These are phyloP conservation scores for Udeniomyces megalosporus DNA, from an alignment of 768 basidiomycete genomes.

Conservation along the genomic window DNA sequence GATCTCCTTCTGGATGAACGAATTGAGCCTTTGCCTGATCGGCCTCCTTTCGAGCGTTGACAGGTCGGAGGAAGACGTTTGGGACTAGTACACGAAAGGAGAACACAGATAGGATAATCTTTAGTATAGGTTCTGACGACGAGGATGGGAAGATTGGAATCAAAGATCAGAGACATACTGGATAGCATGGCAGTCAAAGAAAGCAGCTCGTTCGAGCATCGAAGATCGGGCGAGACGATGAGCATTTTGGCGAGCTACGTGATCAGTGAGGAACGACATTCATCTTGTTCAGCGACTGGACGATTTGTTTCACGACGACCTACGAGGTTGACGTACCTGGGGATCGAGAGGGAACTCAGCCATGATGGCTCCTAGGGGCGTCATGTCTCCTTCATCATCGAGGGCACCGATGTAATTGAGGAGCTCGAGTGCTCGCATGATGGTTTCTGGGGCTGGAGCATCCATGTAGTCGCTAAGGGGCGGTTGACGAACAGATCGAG, in stretches of 20 bases:
- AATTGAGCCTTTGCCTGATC: constrained; percentile 79
- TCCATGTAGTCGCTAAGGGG: constrained; percentile 39
- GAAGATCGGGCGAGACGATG: constrained; percentile 84
- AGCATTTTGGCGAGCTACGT: constrained; percentile 78
- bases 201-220: constrained; percentile 87
- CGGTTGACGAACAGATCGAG: background rate
- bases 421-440: constrained; percentile 90
- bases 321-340: constrained; percentile 52
- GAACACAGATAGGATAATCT: background rate
- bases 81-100: constrained; percentile 41
- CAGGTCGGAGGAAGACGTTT: constrained; percentile 85
- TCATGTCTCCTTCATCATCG: constrained; percentile 85
- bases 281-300: background rate
- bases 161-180: constrained; percentile 33
- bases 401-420: constrained; percentile 82
- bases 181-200: constrained; percentile 95
- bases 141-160: background rate
- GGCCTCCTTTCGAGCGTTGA: constrained; percentile 72
- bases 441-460: constrained; percentile 84
- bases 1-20: constrained; percentile 89
- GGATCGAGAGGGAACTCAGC: constrained; percentile 99
- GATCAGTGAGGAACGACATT: background rate
- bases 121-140: background rate
- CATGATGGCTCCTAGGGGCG: constrained; percentile 74
- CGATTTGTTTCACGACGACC: background rate